Base-by-base conservation (phyloP, 148 eudicot genomes). In the Spergularia bocconei region DNA sequence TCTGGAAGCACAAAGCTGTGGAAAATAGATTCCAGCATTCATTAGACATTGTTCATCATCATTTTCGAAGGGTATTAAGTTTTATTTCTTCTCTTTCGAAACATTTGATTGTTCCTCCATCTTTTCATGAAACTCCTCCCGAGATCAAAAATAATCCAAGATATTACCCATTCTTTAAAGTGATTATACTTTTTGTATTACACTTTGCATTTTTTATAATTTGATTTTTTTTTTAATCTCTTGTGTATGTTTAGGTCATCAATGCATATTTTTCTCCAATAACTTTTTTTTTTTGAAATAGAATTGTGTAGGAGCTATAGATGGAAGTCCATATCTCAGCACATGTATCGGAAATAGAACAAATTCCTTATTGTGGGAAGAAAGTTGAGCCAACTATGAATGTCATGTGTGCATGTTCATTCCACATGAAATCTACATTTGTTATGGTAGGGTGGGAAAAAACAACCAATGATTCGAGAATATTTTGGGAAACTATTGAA, bases 281-380 rank as follows among this genome's bases (percentile, higher is more conserved):
- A n/a, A 33, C 38, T 0, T 36, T 11, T 36, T 13, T 2, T 2
- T 16, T 38, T 8, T 6, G 7, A 16, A 38, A n/a, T 41, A 67
- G 53, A n/a, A 44, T 67, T 67, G 52, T 13, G 25, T 64, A 11
- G 19, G 68, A 11, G 53, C 36, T 67, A 67, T 67, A 1, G 54
- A 67, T 44, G 70, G 70, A 39, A 57, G 51, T 29, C 75, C n/a
- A 69, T 69, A 20, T 69, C 13, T 47, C 33, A 13, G 58, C 72
- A 51, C 29, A 1, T 51, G 72, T 69, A 14, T 36, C 57, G 10
- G 5, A 11, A 13, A 16, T 14, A 14, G 36, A 50, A 5, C 58
- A 69, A 69, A 69, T 48, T 69, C 72, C 72, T 8, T 51, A 69
- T 17, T 12, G 72, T 20, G 72, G 59, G 29, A 69, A 51, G 23